Percentiles rank a stretch among this genome's conserved stretches.
Conservation (phyloP, 352 stramenopile species). For the Globisporangium barbulae region DNA sequence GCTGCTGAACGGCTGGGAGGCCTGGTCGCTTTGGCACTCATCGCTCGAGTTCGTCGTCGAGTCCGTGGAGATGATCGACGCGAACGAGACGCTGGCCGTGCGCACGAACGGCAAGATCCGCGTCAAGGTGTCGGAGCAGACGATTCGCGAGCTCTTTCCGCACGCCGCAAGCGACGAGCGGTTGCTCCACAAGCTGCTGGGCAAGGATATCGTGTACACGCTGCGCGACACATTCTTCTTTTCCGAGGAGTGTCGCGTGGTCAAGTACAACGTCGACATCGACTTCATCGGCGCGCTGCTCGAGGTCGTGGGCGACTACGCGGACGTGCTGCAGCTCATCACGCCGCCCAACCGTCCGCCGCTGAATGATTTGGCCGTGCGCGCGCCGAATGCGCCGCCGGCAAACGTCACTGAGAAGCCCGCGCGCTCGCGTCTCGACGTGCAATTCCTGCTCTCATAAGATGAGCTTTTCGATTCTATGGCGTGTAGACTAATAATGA, state of each 20-base stretch:
- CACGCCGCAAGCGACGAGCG: constrained; percentile 24
- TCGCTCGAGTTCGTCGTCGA: constrained; percentile 33
- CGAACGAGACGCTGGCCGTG: constrained; percentile 28
- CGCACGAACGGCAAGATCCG: constrained; percentile 30
- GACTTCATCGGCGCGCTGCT: constrained; percentile 36
- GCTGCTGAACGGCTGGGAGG: constrained; percentile 36
- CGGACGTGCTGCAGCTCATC: constrained; percentile 35
- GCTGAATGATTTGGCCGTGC: constrained; percentile 35
- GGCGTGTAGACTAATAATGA: background rate
- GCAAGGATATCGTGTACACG: constrained; percentile 37
- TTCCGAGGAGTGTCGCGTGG: constrained; percentile 29
- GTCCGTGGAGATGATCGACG: constrained; percentile 34
- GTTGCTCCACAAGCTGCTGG: constrained; percentile 27
- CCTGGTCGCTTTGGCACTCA: constrained; percentile 38
- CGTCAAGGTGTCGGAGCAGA: constrained; percentile 34
- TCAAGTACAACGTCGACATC: constrained; percentile 46
- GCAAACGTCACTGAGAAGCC: background rate
- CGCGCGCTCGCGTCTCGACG: constrained; percentile 29
- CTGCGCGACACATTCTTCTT: constrained; percentile 48
- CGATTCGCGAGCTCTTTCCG: constrained; percentile 40
- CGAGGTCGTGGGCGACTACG: constrained; percentile 27
- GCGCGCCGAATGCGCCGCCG: constrained; percentile 7
- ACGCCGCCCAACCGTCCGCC: constrained; percentile 28
- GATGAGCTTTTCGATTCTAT: background rate
- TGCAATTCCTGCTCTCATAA: constrained; percentile 35